Evolutionary conservation across 2,329 filamentous ascomycete genomes (phyloP), one percentile per base, ranked within the genome.

Genomic region (Cadophora sp.): DNA sequence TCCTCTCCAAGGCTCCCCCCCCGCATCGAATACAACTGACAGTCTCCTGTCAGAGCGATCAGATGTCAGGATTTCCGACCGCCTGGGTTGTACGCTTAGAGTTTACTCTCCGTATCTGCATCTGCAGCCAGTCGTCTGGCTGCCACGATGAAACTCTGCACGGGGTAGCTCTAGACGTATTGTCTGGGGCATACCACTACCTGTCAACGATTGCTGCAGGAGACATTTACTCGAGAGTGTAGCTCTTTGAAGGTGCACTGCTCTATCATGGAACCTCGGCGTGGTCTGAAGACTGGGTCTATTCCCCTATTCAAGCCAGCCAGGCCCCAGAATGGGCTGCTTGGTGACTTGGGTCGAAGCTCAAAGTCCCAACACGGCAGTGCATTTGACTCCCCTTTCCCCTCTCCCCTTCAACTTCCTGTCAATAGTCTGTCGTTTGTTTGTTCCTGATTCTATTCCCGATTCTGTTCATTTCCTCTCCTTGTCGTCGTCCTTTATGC

Each of bases 91-190:
- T 56, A 39, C 64, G 47, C 58, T 33, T 55, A 39, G 24, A 30
- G 24, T 56, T 60, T 33, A 41, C 22, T 22, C 16, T 45, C 16
- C 33, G 20, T 36, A 55, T 41, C 14, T 47, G 43, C 63, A 65
- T 22, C 33, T 65, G 39, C 48, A 47, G 41, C 64, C 56, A 61
- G 43, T 65, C 64, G 22, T 61, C 20, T 45, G 22, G 39, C 56
- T 47, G n/a, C 18, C 2, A 27, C 27, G 36, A 48, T 60, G 36
- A 61, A 65, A 65, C 36, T 30, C 43, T 20, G 36, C 6, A 53
- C 58, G 43, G 45, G 20, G 14, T 33, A 9, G 8, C 24, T 45
- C 48, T 18, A 14, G n/a, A 51, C 8, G 5, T 22, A 3, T 20
- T 33, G 55, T 51, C 33, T 20, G 18, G 47, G 22, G 33, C 41